A percentile compares a stretch with the other conserved stretches of the same genome.
phyloP scores from a whole-genome alignment of 2,329 filamentous ascomycete genomes.

The Diplocarpon mali region DNA sequence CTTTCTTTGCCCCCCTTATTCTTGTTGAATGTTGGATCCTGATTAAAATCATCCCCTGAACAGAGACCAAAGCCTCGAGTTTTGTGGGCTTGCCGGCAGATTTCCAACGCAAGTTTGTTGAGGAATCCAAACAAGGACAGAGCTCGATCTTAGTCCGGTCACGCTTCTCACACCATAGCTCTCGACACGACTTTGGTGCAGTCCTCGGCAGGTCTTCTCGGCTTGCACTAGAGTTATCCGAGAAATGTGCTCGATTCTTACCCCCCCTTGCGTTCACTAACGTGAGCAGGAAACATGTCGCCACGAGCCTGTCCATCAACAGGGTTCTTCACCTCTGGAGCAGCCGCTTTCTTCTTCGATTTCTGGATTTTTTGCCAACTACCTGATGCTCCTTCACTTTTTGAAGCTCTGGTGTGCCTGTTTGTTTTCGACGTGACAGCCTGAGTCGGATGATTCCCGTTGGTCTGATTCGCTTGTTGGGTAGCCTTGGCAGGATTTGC shows the following conservation, averaged over 20 bases:
- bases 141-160: background rate
- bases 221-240: background rate
- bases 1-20: too few species aligned
- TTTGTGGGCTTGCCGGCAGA: background rate
- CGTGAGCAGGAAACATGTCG: constrained; percentile 46
- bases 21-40: too few species aligned
- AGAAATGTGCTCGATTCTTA: constrained; percentile 25
- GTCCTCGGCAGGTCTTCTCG: background rate
- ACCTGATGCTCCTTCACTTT: constrained; percentile 39
- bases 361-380: constrained; percentile 51
- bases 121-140: background rate
- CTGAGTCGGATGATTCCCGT: constrained; percentile 5
- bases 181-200: constrained; percentile 5
- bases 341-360: constrained; percentile 37
- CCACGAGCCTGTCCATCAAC: constrained; percentile 33
- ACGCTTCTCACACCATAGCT: background rate
- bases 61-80: too few species aligned
- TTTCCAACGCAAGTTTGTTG: background rate
- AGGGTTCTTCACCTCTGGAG: constrained; percentile 35
- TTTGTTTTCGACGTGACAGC: constrained; percentile 31
- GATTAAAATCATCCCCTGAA: too few species aligned
- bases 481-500: background rate
- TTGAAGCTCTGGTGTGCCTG: constrained; percentile 42
- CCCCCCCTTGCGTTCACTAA: constrained; percentile 52
- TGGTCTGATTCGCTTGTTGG: background rate